Percentiles rank a stretch among this genome's conserved stretches.
Evolutionary conservation across 495 filamentous ascomycete species (phyloP).

Genomic region (Aspergillus steynii): DNA sequence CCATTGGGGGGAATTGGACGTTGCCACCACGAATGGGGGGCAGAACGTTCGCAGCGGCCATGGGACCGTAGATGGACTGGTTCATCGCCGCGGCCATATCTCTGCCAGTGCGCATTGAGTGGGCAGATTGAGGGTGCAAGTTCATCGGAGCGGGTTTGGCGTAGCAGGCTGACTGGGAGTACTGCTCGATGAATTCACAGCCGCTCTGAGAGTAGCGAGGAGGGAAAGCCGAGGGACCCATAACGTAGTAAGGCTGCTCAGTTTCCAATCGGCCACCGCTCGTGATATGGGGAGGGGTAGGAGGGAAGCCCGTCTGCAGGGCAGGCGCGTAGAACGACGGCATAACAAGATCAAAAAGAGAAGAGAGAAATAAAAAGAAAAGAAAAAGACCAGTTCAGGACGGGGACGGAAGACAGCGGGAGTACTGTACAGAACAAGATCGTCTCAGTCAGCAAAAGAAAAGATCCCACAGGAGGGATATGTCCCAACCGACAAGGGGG

Average conservation of each 20-base stretch:
- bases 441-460: conserved; percentile 16
- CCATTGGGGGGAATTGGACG: conserved; percentile 47
- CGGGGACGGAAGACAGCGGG: conserved; percentile 25
- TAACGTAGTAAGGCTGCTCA: conserved; percentile 43
- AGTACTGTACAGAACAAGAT: conserved; percentile 16
- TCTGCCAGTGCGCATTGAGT: conserved; percentile 33
- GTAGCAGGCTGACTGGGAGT: conserved; percentile 46
- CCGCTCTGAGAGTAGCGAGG: conserved; percentile 49
- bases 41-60: conserved; percentile 36
- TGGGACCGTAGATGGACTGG: conserved; percentile 42
- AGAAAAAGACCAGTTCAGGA: conserved; percentile 39
- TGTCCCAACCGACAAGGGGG: background rate
- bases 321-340: conserved; percentile 48
- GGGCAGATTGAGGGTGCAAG: conserved; percentile 32
- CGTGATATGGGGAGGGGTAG: conserved; percentile 47
- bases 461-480: background rate
- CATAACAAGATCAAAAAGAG: conserved; percentile 26
- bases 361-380: conserved; percentile 12
- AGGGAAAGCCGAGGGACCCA: conserved; percentile 43
- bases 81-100: conserved; percentile 31
- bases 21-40: conserved; percentile 43
- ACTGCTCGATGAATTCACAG: conserved; percentile 53
- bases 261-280: conserved; percentile 40
- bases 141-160: conserved; percentile 44
- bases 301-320: conserved; percentile 43